Conservation (phyloP, 305 asterid genomes). For the Coffea humblotiana region DNA sequence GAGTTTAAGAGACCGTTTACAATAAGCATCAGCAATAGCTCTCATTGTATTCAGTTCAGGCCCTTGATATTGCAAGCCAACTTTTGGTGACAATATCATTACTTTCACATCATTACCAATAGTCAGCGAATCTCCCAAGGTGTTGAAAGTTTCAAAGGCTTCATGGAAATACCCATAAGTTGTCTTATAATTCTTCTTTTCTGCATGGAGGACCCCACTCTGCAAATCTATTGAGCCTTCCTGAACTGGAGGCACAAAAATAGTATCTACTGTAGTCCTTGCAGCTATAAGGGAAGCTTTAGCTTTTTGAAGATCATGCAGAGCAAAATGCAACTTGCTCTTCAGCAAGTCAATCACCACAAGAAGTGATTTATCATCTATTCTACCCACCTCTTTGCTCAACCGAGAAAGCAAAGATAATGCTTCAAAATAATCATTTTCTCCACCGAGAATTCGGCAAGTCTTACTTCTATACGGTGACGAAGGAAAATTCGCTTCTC, state of each 20-base stretch:
- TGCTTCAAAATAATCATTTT: slow-evolving; percentile 43
- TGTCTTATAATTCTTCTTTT: slow-evolving; percentile 44
- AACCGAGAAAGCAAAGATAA: slow-evolving; percentile 39
- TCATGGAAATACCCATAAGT: slow-evolving; percentile 42
- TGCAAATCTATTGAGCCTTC: slow-evolving; percentile 46
- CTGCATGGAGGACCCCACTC: slow-evolving; percentile 49
- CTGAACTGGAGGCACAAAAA: slow-evolving; percentile 49
- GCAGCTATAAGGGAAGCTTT: slow-evolving; percentile 50
- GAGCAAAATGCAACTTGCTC: slow-evolving; percentile 46
- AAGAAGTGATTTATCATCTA: slow-evolving; percentile 47
- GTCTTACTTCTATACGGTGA: slow-evolving; percentile 43
- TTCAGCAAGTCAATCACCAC: slow-evolving; percentile 47
- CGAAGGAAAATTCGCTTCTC: slow-evolving; percentile 51
- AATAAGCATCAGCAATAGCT: slow-evolving; percentile 46
- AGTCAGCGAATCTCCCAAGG: slow-evolving; percentile 45
- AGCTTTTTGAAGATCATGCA: slow-evolving; percentile 47
- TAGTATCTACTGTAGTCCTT: slow-evolving; percentile 46
- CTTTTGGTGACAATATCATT: slow-evolving; percentile 40
- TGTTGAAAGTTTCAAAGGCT: slow-evolving; percentile 47
- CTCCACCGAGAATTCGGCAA: slow-evolving; percentile 45
- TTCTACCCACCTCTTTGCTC: slow-evolving; percentile 44
- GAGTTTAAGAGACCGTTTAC: slow-evolving; percentile 41
- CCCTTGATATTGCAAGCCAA: slow-evolving; percentile 43
- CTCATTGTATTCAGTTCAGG: slow-evolving; percentile 52
- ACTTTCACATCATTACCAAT: slow-evolving; percentile 40